Conservation (phyloP, 768 basidiomycete species). For the Tylopilus plumbeoviolaceoides region DNA sequence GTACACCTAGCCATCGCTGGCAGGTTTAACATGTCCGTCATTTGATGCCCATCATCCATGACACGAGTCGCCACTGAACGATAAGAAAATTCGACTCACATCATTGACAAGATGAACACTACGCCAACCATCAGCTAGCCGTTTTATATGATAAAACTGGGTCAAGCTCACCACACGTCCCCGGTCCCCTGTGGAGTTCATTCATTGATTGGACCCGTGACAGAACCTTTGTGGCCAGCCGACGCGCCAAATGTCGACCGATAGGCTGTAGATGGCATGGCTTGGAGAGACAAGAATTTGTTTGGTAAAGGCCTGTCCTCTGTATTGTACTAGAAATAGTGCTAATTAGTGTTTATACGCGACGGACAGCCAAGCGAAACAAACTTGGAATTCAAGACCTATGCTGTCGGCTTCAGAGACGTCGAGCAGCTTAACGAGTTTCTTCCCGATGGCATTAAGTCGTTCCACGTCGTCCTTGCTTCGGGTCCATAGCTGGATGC, state of each 20-base stretch:
- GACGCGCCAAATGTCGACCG: slow-evolving; percentile 57
- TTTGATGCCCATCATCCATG: background rate
- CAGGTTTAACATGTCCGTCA: background rate
- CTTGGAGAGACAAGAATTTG: slow-evolving; percentile 79
- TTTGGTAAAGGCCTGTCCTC: slow-evolving; percentile 78
- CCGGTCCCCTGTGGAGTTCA: background rate
- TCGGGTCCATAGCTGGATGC: slow-evolving; percentile 90
- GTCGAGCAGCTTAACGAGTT: slow-evolving; percentile 77
- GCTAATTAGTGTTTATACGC: background rate
- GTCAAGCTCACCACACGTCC: slow-evolving; percentile 1
- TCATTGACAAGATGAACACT: slow-evolving; percentile 2
- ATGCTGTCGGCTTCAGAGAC: slow-evolving; percentile 81
- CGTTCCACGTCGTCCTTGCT: slow-evolving; percentile 81
- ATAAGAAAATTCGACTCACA: background rate
- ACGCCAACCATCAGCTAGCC: background rate
- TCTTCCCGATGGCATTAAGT: slow-evolving; percentile 81
- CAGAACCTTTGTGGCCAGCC: slow-evolving; percentile 19
- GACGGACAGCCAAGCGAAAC: slow-evolving; percentile 14
- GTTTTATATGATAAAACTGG: background rate
- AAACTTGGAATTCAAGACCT: slow-evolving; percentile 86
- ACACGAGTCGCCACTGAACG: background rate
- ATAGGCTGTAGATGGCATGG: slow-evolving; percentile 62
- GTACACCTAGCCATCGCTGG: background rate
- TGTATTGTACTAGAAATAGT: slow-evolving; percentile 65
- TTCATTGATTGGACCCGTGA: slow-evolving; percentile 23